Base-by-base conservation (phyloP, 805 yeast genomes). In the Candida koratica region DNA sequence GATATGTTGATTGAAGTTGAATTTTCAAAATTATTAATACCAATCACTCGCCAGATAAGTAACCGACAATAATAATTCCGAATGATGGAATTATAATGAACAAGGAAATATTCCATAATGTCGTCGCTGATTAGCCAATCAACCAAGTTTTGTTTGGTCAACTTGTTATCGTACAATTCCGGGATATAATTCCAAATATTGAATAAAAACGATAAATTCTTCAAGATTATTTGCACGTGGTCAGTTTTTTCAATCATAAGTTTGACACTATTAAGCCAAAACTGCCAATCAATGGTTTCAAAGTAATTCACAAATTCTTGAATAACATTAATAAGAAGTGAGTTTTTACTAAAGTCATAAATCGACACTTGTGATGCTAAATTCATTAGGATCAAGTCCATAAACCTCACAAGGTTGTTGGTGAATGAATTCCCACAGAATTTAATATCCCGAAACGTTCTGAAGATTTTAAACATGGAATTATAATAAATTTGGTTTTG, bases 41-140 rank as follows among this genome's bases (percentile, higher is more conserved):
- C 63, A 52, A 61, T 55, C 28, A 81, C 56, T 43, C 85, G 72
- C 83, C 90, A 86, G 32, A 84, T 68, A 12, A 86, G 41, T 15
- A 86, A 64, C 26, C 88, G 64, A 32, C 74, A 65, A 53, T 79
- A 86, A 49, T 79, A 83, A 4, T 82, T 71, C 24, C 95, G 64
- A 16, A 84, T 79, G 12, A 85, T 56, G 3, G 95, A 88, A 49
- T 79, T 74, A 86, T 94, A 87, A 56, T 87, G 94, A 25, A 79
- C 72, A 49, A 86, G 77, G 42, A 73, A 74, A 32, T 66, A 61
- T 22, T 57, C 57, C 81, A 89, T 84, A 22, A 64, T 59, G 1
- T 51, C 46, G 4, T 61, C 52, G 3, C 74, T 66, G 6, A 81
- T 57, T 22, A 84, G 52, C 79, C 82, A 82, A 13, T 57, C 49